Conservation (phyloP, 805 yeast genomes). For the Pichia manshurica region DNA sequence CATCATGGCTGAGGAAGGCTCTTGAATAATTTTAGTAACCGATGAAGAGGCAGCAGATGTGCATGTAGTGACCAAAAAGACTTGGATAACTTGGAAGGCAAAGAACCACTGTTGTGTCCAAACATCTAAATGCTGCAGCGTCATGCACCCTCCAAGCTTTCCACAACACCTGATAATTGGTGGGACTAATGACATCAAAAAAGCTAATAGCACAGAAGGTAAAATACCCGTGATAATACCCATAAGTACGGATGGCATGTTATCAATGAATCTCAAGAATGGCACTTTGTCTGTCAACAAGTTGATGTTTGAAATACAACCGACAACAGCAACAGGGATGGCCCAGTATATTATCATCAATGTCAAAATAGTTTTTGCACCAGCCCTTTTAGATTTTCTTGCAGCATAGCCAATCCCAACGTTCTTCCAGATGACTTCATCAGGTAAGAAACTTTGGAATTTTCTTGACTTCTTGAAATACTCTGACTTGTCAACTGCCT, state of each 20-base stretch:
- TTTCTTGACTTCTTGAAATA: constrained; percentile 42
- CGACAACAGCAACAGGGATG: constrained; percentile 96
- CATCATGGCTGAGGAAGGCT: constrained; percentile 69
- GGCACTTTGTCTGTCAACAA: constrained; percentile 64
- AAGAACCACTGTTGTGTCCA: constrained; percentile 86
- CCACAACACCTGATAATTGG: constrained; percentile 77
- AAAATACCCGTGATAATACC: constrained; percentile 86
- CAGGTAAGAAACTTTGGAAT: constrained; percentile 65
- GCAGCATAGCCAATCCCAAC: constrained; percentile 50
- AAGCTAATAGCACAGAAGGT: constrained; percentile 74
- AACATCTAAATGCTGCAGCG: constrained; percentile 65
- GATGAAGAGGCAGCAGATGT: constrained; percentile 82
- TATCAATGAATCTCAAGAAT: constrained; percentile 69
- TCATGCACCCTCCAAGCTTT: constrained; percentile 62
- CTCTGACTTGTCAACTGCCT: constrained; percentile 59
- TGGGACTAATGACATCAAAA: constrained; percentile 84
- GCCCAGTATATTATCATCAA: constrained; percentile 84
- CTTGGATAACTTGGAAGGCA: constrained; percentile 88
- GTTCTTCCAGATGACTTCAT: constrained; percentile 81
- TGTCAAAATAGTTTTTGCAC: constrained; percentile 61
- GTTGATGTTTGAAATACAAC: constrained; percentile 83
- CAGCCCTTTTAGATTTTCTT: constrained; percentile 50
- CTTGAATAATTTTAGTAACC: constrained; percentile 56
- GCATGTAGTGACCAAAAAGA: constrained; percentile 76
- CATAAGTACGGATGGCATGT: constrained; percentile 61